Conservation (phyloP, 2,329 filamentous ascomycete genomes). For the Didymella lethalis region DNA sequence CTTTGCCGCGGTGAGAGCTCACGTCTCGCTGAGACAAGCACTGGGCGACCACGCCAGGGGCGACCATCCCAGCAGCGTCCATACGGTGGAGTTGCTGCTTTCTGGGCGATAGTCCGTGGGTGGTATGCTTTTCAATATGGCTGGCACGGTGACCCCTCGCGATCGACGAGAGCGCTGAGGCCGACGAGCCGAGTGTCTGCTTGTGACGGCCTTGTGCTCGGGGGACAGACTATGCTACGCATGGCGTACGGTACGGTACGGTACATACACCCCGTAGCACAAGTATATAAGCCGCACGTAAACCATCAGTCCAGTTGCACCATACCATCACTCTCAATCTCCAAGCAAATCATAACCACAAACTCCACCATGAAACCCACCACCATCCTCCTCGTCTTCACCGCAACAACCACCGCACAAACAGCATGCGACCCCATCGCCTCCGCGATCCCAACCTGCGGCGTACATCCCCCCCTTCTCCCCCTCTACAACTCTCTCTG, state of each 20-base stretch:
- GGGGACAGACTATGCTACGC: background rate
- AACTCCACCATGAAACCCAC: constrained; percentile 9
- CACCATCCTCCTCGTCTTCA: constrained; percentile 11
- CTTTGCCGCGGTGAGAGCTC: background rate
- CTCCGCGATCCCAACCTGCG: constrained; percentile 24
- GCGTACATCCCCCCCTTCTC: constrained; percentile 10
- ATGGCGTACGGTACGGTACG: background rate
- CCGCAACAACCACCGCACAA: constrained; percentile 21
- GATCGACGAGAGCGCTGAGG: background rate
- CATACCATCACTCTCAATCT: background rate
- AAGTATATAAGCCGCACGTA: constrained; percentile 8
- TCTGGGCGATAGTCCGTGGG: background rate
- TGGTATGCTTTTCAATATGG: background rate
- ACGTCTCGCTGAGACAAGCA: background rate
- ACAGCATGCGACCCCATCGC: constrained; percentile 24
- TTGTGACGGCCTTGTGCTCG: constrained; percentile 4
- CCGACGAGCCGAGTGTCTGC: constrained; percentile 10
- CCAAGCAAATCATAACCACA: background rate
- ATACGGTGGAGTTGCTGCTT: background rate
- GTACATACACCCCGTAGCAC: background rate
- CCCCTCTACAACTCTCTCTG: background rate
- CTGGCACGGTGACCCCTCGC: constrained; percentile 3
- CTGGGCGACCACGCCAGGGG: background rate
- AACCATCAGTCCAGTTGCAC: background rate
- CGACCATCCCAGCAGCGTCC: background rate